These are phyloP conservation scores for Termitomyces sp. DNA, from an alignment of 768 basidiomycete species.

Conservation along the genomic window DNA sequence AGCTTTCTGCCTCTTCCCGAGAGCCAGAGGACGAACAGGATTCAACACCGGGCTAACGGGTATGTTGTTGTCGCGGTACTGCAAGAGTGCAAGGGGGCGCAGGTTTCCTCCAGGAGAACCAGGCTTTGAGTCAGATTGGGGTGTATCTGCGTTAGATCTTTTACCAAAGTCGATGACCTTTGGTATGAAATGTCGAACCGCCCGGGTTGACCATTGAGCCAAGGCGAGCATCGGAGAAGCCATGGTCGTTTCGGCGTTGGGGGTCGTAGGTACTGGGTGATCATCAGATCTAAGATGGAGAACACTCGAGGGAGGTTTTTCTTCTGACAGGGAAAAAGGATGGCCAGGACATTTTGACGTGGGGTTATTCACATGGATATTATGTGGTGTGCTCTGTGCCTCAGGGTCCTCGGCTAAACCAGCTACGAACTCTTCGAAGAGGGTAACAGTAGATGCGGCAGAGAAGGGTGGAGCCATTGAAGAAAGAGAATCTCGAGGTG, in stretches of 20 bases:
- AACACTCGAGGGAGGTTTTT: constrained; percentile 51
- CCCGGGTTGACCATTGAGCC: constrained; percentile 44
- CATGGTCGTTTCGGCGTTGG: constrained; percentile 15
- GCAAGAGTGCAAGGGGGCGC: constrained; percentile 58
- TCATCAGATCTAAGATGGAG: constrained; percentile 61
- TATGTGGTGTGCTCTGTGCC: constrained; percentile 63
- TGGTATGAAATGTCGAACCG: constrained; percentile 47
- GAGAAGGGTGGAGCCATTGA: constrained; percentile 37
- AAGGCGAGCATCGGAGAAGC: constrained; percentile 32
- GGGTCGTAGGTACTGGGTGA: constrained; percentile 20
- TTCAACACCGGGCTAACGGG: constrained; percentile 12
- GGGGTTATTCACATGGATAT: constrained; percentile 32
- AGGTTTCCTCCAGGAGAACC: constrained; percentile 42
- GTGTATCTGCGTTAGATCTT: constrained; percentile 22
- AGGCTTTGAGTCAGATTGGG: constrained; percentile 24
- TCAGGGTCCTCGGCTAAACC: constrained; percentile 40
- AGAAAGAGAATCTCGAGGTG: constrained; percentile 46
- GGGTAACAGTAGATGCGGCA: constrained; percentile 55
- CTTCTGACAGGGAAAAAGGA: constrained; percentile 30
- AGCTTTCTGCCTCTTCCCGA: constrained; percentile 50
- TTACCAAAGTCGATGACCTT: constrained; percentile 46
- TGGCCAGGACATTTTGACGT: constrained; percentile 26
- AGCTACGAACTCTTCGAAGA: constrained; percentile 52
- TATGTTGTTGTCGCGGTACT: constrained; percentile 47
- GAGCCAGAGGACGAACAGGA: constrained; percentile 47